These are phyloP conservation scores for Fusarium caatingaense DNA, from an alignment of 2,329 filamentous ascomycete genomes.

Conservation along the genomic window DNA sequence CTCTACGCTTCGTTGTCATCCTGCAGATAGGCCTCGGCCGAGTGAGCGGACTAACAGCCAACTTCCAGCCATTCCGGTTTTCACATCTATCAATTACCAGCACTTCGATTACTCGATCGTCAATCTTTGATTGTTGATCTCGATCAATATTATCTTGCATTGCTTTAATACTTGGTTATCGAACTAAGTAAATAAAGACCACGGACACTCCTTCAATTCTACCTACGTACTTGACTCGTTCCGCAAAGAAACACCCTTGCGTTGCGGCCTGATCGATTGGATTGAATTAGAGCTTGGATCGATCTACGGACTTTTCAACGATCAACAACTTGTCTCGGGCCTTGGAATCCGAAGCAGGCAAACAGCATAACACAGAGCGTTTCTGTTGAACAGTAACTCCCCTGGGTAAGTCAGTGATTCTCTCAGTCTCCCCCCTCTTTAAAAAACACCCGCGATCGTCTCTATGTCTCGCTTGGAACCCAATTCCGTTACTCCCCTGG, in stretches of 20 bases:
- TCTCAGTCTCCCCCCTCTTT: background rate
- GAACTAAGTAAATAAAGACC: constrained; percentile 7
- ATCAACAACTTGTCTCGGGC: constrained; percentile 23
- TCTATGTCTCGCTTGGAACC: constrained; percentile 1
- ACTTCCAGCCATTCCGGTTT: background rate
- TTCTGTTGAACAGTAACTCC: constrained; percentile 15
- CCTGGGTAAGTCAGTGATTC: constrained; percentile 24
- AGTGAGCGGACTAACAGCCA: constrained; percentile 27
- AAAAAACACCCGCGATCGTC: background rate
- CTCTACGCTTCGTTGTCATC: constrained; percentile 17
- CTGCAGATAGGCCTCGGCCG: constrained; percentile 29
- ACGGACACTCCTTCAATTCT: background rate
- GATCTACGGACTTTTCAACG: constrained; percentile 10
- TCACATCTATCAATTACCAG: background rate
- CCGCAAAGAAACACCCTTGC: constrained; percentile 30
- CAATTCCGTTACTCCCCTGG: constrained; percentile 4
- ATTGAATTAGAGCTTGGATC: constrained; percentile 34
- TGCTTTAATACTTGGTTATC: constrained; percentile 6
- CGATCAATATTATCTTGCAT: constrained; percentile 3
- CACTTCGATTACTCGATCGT: constrained; percentile 3
- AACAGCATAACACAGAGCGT: background rate
- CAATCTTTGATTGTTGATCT: background rate
- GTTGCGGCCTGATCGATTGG: constrained; percentile 37
- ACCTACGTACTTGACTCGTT: background rate
- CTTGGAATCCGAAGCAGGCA: constrained; percentile 20